Evolutionary conservation across 176 grass and related monocot genomes (phyloP), one percentile per base, ranked within the genome.

Genomic region (Carex myosuroides): DNA sequence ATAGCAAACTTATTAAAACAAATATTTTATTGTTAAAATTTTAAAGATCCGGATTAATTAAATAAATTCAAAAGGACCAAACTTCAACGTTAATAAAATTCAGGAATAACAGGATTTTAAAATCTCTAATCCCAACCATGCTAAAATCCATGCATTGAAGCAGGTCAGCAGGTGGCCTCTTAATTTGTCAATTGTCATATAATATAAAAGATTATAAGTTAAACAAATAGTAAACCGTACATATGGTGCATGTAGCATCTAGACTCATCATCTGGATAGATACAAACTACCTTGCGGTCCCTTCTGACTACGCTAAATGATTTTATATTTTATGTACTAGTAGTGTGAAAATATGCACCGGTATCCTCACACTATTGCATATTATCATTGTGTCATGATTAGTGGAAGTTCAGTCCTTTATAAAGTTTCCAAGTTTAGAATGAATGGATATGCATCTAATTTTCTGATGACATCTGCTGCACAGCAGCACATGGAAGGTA

Each of bases 71-170:
- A 39, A 3, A 71, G 68, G 68, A 71, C 6, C 68, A 71, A 71
- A 21, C 37, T 71, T 33, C 68, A 71, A 71, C 2, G 30, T 18
- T n/a, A 33, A 70, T 70, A 9, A 70, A 41, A 70, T 70, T 70
- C 35, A 50, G 21, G 71, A 54, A 75, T 54, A 29, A 75, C 46
- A 54, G n/a, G 12, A 26, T 29, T 75, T 75, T 54, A 29, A 75
- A 75, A 22, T 75, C 71, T 53, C 71, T 16, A 75, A 75, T 75
- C 46, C 71, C 71, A 75, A 16, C 20, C 46, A 53, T 75, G 71
- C 42, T 75, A 26, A 75, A 75, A 75, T 26, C 46, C 22, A 75
- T 75, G 71, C 71, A 75, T n/a, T 75, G 71, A 75, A 16, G 21
- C 71, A 74, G 39, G 20, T 53, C 44, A 74, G 71, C 71, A 54